Conservation (phyloP, 2,329 filamentous ascomycete species). For the Fulvia fulva region DNA sequence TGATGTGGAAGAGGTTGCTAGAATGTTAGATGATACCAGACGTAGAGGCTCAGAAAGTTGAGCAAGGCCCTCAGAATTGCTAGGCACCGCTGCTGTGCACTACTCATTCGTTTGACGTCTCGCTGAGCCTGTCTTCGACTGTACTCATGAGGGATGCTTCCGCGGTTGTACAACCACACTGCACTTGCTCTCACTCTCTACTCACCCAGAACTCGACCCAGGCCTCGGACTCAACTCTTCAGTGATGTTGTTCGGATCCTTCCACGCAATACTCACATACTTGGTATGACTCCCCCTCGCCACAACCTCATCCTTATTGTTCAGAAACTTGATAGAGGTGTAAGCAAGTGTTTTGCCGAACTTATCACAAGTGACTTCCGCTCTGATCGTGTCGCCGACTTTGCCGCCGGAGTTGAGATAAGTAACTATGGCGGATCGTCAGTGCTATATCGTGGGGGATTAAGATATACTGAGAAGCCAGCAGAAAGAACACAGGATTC, state of each 20-base stretch:
- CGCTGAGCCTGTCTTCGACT: too few relatives aligned
- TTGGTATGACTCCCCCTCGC: constrained; percentile 67
- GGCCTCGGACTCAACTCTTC: constrained; percentile 49
- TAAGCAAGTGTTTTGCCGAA: constrained; percentile 65
- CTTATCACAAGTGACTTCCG: constrained; percentile 63
- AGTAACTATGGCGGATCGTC: constrained; percentile 43
- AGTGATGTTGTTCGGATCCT: constrained; percentile 59
- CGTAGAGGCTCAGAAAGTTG: background rate
- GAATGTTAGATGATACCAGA: background rate
- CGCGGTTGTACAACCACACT: too few relatives aligned
- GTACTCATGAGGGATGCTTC: too few relatives aligned
- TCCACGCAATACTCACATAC: constrained; percentile 54
- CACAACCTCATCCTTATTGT: constrained; percentile 56
- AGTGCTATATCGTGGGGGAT: too few relatives aligned
- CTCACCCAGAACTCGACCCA: background rate
- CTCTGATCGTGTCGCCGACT: constrained; percentile 49
- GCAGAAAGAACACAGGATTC: background rate
- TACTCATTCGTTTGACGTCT: too few relatives aligned
- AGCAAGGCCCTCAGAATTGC: background rate
- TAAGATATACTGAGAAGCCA: too few relatives aligned
- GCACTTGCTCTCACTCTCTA: background rate
- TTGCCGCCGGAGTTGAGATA: constrained; percentile 62
- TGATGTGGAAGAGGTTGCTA: background rate
- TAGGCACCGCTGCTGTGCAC: background rate
- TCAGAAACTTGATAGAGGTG: constrained; percentile 59